Evolutionary conservation across 2,329 filamentous ascomycete genomes (phyloP).

Genomic region (Cladosporium sp.): DNA sequence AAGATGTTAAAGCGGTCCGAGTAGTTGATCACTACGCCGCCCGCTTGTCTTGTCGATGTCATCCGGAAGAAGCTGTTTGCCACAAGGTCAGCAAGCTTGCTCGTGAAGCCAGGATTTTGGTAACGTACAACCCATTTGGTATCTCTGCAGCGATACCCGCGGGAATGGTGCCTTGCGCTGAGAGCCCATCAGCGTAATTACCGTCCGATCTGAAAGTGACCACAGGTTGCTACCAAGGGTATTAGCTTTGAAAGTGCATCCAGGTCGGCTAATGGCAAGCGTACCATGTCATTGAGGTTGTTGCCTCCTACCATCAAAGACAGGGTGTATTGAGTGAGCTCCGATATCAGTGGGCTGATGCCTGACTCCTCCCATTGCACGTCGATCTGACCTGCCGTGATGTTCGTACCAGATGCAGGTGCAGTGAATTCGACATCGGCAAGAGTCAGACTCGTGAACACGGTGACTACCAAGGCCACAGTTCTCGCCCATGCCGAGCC

Average conservation of each 20-base stretch:
- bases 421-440: constrained; percentile 59
- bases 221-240: constrained; percentile 1
- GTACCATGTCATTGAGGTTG: constrained; percentile 15
- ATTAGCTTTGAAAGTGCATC: background rate
- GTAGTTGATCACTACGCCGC: constrained; percentile 60
- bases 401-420: constrained; percentile 54
- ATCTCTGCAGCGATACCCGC: constrained; percentile 34
- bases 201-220: constrained; percentile 9
- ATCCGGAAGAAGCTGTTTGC: constrained; percentile 60
- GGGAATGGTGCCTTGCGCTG: constrained; percentile 25
- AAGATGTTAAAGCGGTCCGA: constrained; percentile 65
- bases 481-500: background rate
- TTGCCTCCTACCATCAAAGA: constrained; percentile 65
- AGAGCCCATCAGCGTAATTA: background rate
- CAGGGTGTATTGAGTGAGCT: constrained; percentile 59
- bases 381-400: constrained; percentile 50
- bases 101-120: background rate
- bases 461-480: background rate
- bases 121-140: constrained; percentile 59
- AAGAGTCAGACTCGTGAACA: constrained; percentile 45
- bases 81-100: constrained; percentile 22
- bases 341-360: constrained; percentile 50
- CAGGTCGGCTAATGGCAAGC: background rate
- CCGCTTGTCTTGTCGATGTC: constrained; percentile 55
- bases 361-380: constrained; percentile 62